These are phyloP conservation scores for Kwoniella dejecticola DNA, from an alignment of 768 basidiomycete genomes.

Conservation along the genomic window DNA sequence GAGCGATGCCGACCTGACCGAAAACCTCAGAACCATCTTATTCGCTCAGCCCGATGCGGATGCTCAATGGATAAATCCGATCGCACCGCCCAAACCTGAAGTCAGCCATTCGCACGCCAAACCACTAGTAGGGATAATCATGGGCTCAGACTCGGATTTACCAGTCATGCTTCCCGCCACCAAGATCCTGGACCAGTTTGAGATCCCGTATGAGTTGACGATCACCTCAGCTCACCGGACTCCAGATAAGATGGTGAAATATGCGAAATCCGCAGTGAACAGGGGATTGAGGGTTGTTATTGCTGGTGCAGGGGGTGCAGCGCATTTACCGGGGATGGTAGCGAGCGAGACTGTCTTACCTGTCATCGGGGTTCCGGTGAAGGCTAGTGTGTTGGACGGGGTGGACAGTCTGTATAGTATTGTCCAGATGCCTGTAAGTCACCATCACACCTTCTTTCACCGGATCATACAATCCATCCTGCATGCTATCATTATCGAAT, in stretches of 20 bases:
- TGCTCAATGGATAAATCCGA: constrained; percentile 58
- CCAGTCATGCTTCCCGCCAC: constrained; percentile 89
- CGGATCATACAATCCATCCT: no score
- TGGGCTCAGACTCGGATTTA: constrained; percentile 99
- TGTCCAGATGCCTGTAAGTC: constrained; percentile 96
- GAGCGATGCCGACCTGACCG: constrained; percentile 72
- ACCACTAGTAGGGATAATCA: constrained; percentile 89
- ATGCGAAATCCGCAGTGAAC: constrained; percentile 69
- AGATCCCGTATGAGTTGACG: constrained; percentile 85
- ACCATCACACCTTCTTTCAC: no score
- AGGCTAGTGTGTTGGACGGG: constrained; percentile 87
- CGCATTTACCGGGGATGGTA: constrained; percentile 97
- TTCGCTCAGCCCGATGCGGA: constrained; percentile 57
- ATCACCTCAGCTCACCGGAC: constrained; percentile 97
- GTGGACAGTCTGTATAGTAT: constrained; percentile 97
- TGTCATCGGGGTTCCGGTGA: constrained; percentile 95
- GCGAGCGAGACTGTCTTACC: constrained; percentile 90
- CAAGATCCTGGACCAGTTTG: constrained; percentile 76
- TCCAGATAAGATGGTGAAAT: constrained; percentile 78
- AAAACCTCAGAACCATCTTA: constrained; percentile 73
- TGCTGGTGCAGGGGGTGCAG: constrained; percentile 97
- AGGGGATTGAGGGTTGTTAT: constrained; percentile 69
- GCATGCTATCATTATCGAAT: no score
- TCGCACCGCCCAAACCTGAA: constrained; percentile 57
- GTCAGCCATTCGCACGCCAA: constrained; percentile 62